Percentiles rank a stretch among this genome's conserved stretches.
These are phyloP conservation scores for Nakazawaea wyomingensis DNA, from an alignment of 805 yeast species.

Conservation along the genomic window DNA sequence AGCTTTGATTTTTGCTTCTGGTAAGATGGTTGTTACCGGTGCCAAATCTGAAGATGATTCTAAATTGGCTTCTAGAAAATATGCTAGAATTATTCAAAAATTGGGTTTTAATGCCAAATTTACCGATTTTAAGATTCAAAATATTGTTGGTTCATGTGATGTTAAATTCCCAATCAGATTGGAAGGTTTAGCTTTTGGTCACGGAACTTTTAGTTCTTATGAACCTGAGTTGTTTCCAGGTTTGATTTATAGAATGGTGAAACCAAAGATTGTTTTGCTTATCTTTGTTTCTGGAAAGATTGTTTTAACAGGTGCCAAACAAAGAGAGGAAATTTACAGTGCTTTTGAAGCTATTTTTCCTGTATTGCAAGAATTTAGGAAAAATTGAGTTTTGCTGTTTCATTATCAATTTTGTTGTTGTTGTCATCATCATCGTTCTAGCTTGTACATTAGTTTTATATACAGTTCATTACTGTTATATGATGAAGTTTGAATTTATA, in stretches of 20 bases:
- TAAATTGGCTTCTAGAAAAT: conserved; percentile 95
- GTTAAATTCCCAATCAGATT: conserved; percentile 96
- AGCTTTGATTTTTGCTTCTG: conserved; percentile 95
- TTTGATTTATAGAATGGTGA: conserved; percentile 97
- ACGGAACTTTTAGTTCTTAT: conserved; percentile 97
- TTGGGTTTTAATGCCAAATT: conserved; percentile 97
- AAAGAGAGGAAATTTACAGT: conserved; percentile 96
- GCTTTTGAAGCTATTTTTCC: conserved; percentile 99
- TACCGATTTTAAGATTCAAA: conserved; percentile 96
- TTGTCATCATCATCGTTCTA: neutral
- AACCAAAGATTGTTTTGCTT: conserved; percentile 92
- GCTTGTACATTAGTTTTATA: conserved; percentile 2
- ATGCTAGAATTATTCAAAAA: conserved; percentile 96
- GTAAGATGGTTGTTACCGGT: conserved; percentile 99
- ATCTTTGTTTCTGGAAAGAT: conserved; percentile 97
- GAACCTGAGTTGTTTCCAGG: conserved; percentile 99
- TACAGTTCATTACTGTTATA: neutral
- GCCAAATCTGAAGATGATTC: conserved; percentile 98
- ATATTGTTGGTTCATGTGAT: conserved; percentile 97
- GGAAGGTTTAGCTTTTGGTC: conserved; percentile 96
- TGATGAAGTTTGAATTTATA: neutral
- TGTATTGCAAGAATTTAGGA: conserved; percentile 95
- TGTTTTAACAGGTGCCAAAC: conserved; percentile 97
- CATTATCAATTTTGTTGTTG: neutral
- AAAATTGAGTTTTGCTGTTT: conserved; percentile 38